Evolutionary conservation across 768 basidiomycete species (phyloP), one percentile per base, ranked within the genome.

Genomic region (Pseudohyphozyma bogoriensis): DNA sequence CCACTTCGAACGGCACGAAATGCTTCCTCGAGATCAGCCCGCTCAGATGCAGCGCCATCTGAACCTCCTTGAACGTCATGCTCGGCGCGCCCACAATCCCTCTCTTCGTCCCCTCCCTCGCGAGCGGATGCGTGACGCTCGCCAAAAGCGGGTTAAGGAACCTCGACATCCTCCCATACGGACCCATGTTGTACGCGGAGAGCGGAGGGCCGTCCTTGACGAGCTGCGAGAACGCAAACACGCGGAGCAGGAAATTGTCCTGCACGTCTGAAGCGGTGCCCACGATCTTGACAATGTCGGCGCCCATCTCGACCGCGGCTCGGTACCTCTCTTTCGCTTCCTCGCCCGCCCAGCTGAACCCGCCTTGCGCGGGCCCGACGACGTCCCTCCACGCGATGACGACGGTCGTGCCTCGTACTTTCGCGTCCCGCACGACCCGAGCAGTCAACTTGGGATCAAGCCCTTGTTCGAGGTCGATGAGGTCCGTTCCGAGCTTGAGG

Each of bases 351-450:
- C 93, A 99, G 65, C 81, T 80, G 77, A 92, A 79, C 18, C 78
- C 77, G 6, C 92, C 92, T 46, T 81, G 84, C 18, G 40, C 40
- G 18, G 40, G 40, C 52, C 81, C 83, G 85, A 87, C 92, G 69
- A 97, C 91, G 71, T 97, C 95, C 84, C 85, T 93, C 10, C 91
- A 95, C 0, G 90, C 87, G 59, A 99, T 84, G 69, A 95, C 81
- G 65, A 84, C 79, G 1, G 90, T 86, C 42, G 75, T 69, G 0
- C 87, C 83, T 72, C 90, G 92, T 55, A 76, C 77, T 15, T 76
- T 69, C 26, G 77, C 73, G 4, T 81, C 78, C 32, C 78, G 77
- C 58, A 91, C 81, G 52, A 77, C 70, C 51, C 80, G 78, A 64
- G 82, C 78, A 0, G 87, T 81, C 75, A 85, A 83, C 0, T 75